These are phyloP conservation scores for Irpex sp. DNA, from an alignment of 1,284 basidiomycete genomes.

Conservation along the genomic window DNA sequence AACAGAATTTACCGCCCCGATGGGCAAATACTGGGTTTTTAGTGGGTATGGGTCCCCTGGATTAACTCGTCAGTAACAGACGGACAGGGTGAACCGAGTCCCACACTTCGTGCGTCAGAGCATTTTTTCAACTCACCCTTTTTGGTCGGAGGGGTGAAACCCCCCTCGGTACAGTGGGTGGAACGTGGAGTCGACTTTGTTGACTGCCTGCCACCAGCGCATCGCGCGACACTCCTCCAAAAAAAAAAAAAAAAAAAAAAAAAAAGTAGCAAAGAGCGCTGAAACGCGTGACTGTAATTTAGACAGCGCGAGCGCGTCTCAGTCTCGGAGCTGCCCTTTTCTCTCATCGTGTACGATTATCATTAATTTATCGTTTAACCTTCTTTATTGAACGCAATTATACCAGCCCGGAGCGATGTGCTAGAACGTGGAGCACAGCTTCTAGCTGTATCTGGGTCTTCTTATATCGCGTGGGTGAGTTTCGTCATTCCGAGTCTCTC, in stretches of 20 bases:
- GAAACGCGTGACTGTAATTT: not conserved
- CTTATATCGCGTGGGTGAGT: too few species aligned
- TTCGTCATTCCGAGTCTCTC: too few species aligned
- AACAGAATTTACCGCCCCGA: not conserved
- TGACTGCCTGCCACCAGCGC: not conserved
- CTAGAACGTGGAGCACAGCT: too few species aligned
- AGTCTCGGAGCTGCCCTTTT: too few species aligned
- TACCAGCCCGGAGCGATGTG: too few species aligned
- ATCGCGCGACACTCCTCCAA: too few species aligned
- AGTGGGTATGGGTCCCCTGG: not conserved
- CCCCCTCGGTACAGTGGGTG: not conserved
- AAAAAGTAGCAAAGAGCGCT: not conserved
- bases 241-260: too few species aligned
- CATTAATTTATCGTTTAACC: too few species aligned
- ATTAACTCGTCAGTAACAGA: not conserved
- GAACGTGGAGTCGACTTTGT: not conserved
- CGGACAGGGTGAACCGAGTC: not conserved
- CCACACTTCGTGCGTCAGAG: not conserved
- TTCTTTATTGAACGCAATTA: too few species aligned
- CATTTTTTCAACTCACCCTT: not conserved
- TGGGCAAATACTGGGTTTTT: not conserved
- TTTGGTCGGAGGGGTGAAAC: not conserved
- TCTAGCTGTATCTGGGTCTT: too few species aligned
- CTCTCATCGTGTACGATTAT: too few species aligned
- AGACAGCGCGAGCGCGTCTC: not conserved